Base-by-base conservation (phyloP, 768 basidiomycete genomes). In the Suillus subalutaceus region DNA sequence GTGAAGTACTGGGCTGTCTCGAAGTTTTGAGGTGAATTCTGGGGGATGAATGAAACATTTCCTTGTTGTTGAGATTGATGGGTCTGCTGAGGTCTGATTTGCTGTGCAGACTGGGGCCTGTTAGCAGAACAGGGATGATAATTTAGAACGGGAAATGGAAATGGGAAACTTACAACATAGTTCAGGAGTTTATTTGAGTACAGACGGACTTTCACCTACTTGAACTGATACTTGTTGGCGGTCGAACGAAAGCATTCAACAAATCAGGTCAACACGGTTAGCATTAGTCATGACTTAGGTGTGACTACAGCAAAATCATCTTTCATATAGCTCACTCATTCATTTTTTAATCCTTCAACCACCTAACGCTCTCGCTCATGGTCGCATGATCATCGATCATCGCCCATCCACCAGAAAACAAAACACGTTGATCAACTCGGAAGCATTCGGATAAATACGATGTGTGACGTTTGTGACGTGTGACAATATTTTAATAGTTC, bases 1-100 rank as follows among this genome's bases (percentile, higher is more conserved):
- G 75, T 82, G 80, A 86, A 86, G 69, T 79, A 79, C 23, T 78
- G 66, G 63, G 80, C 73, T 67, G 81, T 76, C 65, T 81, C 81
- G 56, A 79, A 67, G 61, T 72, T 65, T 35, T 60, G 37, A 40
- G 65, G 20, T 53, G 66, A 38, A 48, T 74, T 67, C 68, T 72
- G 68, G n/a, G 71, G 20, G 60, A 71, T 56, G 66, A 68, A 69
- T 20, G 68, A 26, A 35, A 61, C 41, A 16, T 56, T 76, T 40
- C 71, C 57, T 58, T 64, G 64, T 48, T 63, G 67, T 32, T 63
- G 58, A 41, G 66, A 13, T 44, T 75, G 74, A 20, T 52, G 26
- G 32, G 53, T 32, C 18, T 53, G 62, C 60, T 73, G 74, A 65
- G 67, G 68, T 63, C 76, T 74, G 48, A 69, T n/a, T 65, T 77